A percentile compares a stretch with the other conserved stretches of the same genome.
These are phyloP conservation scores for Physcomitrium patens DNA, from an alignment of 225 moss, liverwort and hornwort genomes.

Conservation along the genomic window DNA sequence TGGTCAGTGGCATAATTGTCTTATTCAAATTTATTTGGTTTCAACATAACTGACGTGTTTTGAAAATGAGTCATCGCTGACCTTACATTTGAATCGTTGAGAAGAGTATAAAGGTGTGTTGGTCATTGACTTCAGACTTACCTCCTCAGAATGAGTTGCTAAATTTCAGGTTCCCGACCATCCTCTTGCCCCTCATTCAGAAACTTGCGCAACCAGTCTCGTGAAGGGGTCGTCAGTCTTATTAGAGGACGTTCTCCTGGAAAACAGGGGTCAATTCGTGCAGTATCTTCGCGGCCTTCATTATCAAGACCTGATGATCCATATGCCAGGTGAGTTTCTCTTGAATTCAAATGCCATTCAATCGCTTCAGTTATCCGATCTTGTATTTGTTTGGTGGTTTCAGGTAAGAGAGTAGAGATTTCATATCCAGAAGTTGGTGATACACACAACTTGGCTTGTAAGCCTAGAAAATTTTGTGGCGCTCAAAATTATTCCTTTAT, in stretches of 20 bases:
- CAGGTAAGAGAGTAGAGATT: neutral
- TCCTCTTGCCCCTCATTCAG: slow-evolving; percentile 60
- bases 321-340: slow-evolving; percentile 44
- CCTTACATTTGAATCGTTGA: neutral
- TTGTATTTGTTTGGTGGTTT: slow-evolving; percentile 3
- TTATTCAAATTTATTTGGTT: neutral
- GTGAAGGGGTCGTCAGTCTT: slow-evolving; percentile 27
- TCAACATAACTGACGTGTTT: neutral
- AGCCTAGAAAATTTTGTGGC: neutral
- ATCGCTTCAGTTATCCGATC: neutral
- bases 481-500: neutral
- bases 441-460: neutral
- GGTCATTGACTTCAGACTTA: neutral
- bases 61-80: neutral
- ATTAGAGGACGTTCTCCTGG: slow-evolving; percentile 47
- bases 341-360: neutral
- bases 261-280: slow-evolving; percentile 34
- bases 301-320: slow-evolving; percentile 43
- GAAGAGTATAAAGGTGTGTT: slow-evolving; percentile 1
- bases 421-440: slow-evolving; percentile 3
- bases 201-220: slow-evolving; percentile 36
- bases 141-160: neutral
- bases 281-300: slow-evolving; percentile 46
- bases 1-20: slow-evolving; percentile 22
- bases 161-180: slow-evolving; percentile 47